Conservation (phyloP, 768 basidiomycete species). For the Kwoniella sp. region DNA sequence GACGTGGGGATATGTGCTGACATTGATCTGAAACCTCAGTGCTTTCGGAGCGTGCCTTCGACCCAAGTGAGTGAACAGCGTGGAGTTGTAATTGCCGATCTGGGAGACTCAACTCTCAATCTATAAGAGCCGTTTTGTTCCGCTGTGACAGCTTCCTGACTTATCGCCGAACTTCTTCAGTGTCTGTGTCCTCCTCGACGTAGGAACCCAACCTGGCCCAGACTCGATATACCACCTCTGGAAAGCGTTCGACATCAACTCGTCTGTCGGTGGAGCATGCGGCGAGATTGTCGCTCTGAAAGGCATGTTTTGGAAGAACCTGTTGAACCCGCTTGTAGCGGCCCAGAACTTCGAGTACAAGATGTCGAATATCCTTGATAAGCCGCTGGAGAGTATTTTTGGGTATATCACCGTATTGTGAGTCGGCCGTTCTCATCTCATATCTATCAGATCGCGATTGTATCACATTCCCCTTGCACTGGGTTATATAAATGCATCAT, state of each 20-base stretch:
- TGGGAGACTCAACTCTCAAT: too few relatives aligned
- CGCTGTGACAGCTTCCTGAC: background rate
- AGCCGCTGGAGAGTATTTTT: constrained; percentile 65
- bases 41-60: constrained; percentile 51
- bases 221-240: constrained; percentile 91
- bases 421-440: constrained; percentile 28
- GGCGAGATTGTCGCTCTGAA: constrained; percentile 96
- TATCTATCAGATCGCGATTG: background rate
- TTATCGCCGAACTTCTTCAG: constrained; percentile 65
- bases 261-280: constrained; percentile 89
- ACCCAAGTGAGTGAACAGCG: constrained; percentile 57
- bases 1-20: constrained; percentile 8
- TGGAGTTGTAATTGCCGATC: too few relatives aligned
- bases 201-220: constrained; percentile 85
- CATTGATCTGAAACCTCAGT: constrained; percentile 19
- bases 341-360: constrained; percentile 98
- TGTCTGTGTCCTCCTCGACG: constrained; percentile 88
- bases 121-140: too few relatives aligned
- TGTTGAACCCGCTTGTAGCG: constrained; percentile 83
- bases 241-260: constrained; percentile 76
- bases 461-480: too few relatives aligned
- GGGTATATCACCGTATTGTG: constrained; percentile 80
- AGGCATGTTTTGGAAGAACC: constrained; percentile 78
- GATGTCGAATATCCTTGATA: constrained; percentile 80
- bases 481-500: too few relatives aligned